Conservation (phyloP, 345 rosid species). For the Sisymbrium irio region DNA sequence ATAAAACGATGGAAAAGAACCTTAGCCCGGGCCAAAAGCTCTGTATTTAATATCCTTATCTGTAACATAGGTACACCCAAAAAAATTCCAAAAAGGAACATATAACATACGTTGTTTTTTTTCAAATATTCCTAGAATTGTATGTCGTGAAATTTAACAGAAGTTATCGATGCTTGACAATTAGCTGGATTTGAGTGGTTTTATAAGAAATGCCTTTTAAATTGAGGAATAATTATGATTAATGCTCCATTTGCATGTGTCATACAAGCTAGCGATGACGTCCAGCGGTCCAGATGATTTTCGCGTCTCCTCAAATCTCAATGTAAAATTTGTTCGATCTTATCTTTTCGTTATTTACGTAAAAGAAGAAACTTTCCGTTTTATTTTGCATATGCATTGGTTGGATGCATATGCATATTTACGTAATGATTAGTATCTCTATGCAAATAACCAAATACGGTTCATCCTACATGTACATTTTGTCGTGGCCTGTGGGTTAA, state of each 20-base stretch:
- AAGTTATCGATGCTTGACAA: not conserved
- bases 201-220: not conserved
- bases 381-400: not conserved
- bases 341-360: slow-evolving; percentile 12
- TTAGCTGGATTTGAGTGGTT: slow-evolving; percentile 9
- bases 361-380: not conserved
- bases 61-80: not conserved
- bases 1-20: not conserved
- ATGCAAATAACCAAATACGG: not conserved
- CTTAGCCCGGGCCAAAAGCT: not conserved
- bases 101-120: not conserved
- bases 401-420: not conserved
- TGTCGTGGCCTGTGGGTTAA: not conserved
- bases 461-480: not conserved
- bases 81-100: not conserved
- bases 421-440: slow-evolving; percentile 5
- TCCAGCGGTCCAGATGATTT: slow-evolving; percentile 12
- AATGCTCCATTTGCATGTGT: not conserved
- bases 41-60: no score
- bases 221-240: not conserved
- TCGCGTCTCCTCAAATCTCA: not conserved
- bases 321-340: not conserved
- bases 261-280: slow-evolving; percentile 20
- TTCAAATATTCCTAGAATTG: not conserved
- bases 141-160: not conserved